A percentile compares a stretch with the other conserved stretches of the same genome.
Evolutionary conservation across 1,284 basidiomycete species (phyloP).

Genomic region (Ganoderma lingzhi): DNA sequence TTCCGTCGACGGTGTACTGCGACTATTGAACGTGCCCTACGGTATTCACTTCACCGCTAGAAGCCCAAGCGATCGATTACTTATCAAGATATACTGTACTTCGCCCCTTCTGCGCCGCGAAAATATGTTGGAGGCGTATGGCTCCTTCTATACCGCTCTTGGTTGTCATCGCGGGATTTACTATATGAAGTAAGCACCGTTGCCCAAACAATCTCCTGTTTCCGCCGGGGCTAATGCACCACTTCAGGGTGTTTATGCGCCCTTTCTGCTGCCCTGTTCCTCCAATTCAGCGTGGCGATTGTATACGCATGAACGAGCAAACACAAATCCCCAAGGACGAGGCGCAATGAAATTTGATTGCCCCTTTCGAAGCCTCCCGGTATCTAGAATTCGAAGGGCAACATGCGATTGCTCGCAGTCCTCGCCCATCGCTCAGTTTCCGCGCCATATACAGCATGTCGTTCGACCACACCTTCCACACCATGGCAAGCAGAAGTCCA

Average conservation of each 20-base stretch:
- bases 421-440: neutral
- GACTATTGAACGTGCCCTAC: neutral
- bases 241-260: neutral
- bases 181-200: neutral
- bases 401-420: neutral
- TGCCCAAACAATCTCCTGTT: neutral
- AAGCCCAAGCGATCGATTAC: neutral
- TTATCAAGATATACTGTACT: neutral
- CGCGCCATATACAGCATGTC: neutral
- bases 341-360: neutral
- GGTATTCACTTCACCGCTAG: neutral
- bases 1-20: slow-evolving; percentile 3
- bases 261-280: neutral
- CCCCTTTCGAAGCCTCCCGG: slow-evolving; percentile 6
- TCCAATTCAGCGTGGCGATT: neutral
- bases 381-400: neutral
- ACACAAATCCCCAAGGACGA: too few relatives aligned
- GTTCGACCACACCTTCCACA: neutral
- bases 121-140: neutral
- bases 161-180: neutral
- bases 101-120: neutral
- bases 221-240: neutral
- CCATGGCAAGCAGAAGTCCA: slow-evolving; percentile 5
- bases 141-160: neutral
- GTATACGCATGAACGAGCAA: neutral